Conservation (phyloP, 179 eudicot species). For the Silene noctiflora region DNA sequence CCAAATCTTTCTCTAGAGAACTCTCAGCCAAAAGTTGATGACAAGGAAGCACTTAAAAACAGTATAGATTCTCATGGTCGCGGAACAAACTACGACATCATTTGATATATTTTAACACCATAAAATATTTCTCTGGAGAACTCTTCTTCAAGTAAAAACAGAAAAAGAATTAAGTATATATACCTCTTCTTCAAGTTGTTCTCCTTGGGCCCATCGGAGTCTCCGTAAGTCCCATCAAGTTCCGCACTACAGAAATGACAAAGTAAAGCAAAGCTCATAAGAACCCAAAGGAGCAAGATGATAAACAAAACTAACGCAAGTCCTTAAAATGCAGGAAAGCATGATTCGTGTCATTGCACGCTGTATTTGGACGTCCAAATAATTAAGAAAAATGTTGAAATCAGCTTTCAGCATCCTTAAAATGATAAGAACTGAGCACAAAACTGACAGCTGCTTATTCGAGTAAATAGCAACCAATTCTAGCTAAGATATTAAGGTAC, state of each 20-base stretch:
- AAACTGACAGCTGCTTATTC: background rate
- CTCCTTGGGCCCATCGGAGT: constrained; percentile 60
- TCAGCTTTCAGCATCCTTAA: background rate
- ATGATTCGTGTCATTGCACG: background rate
- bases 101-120: background rate
- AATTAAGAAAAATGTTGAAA: background rate
- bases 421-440: background rate
- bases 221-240: constrained; percentile 57
- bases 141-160: background rate
- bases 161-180: background rate
- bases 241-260: constrained; percentile 44
- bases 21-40: background rate
- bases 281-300: background rate
- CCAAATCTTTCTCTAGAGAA: background rate
- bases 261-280: constrained; percentile 19
- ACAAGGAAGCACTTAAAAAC: background rate
- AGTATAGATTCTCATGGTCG: background rate
- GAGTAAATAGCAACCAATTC: background rate
- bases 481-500: background rate
- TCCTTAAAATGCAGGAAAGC: background rate
- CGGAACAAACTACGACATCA: background rate
- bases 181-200: constrained; percentile 71
- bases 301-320: background rate
- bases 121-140: background rate
- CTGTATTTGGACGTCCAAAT: background rate